Evolutionary conservation across 768 basidiomycete genomes (phyloP).

Genomic region (Amanita muscaria): DNA sequence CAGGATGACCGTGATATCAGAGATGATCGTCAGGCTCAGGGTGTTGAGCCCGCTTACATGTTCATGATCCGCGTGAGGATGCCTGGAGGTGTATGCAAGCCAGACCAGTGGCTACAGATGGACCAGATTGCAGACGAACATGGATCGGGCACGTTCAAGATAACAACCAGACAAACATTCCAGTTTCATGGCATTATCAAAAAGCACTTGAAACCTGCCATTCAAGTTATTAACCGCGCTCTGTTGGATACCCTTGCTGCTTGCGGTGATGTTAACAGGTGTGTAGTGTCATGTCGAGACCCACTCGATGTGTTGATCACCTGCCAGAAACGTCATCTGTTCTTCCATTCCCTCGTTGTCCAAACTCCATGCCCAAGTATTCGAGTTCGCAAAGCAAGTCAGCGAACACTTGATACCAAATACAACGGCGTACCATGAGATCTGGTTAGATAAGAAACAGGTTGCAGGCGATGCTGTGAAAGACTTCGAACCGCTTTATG

Average conservation of each 20-base stretch:
- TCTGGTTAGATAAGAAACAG: slow-evolving; percentile 97
- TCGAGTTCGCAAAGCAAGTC: slow-evolving; percentile 73
- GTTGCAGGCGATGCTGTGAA: slow-evolving; percentile 91
- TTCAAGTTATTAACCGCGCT: slow-evolving; percentile 89
- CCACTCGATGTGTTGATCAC: background rate
- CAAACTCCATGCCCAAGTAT: slow-evolving; percentile 76
- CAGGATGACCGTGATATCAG: slow-evolving; percentile 98
- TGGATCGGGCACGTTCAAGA: slow-evolving; percentile 90
- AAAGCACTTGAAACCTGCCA: slow-evolving; percentile 89
- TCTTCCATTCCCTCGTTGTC: slow-evolving; percentile 87
- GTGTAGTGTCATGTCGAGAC: slow-evolving; percentile 12
- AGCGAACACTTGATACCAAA: slow-evolving; percentile 83
- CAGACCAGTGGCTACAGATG: slow-evolving; percentile 91
- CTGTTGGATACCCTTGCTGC: slow-evolving; percentile 94
- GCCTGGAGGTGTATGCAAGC: slow-evolving; percentile 90
- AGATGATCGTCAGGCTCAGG: slow-evolving; percentile 87
- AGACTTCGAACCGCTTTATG: slow-evolving; percentile 96
- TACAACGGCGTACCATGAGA: slow-evolving; percentile 62
- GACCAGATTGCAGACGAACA: slow-evolving; percentile 95
- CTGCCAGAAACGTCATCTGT: slow-evolving; percentile 77
- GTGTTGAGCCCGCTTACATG: slow-evolving; percentile 89
- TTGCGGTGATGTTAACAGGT: slow-evolving; percentile 97
- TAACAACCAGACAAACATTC: slow-evolving; percentile 97
- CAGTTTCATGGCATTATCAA: slow-evolving; percentile 99
- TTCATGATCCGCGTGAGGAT: slow-evolving; percentile 99